Evolutionary conservation across 768 basidiomycete species (phyloP), one percentile per base, ranked within the genome.

Genomic region (Hypholoma fasciculare): DNA sequence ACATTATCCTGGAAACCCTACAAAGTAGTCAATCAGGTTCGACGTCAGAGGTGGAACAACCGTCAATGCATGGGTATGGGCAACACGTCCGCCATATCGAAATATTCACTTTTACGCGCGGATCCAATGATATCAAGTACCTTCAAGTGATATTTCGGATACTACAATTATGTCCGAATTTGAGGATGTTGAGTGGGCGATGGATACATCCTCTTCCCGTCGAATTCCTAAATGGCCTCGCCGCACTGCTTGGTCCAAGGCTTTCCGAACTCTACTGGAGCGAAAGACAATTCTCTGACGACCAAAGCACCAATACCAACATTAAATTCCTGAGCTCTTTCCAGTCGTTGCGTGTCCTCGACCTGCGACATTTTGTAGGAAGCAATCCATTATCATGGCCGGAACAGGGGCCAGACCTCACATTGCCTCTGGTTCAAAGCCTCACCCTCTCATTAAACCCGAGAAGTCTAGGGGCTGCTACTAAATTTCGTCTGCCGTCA

Each of bases 1-100:
- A 67, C 3, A 60, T 67, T 5, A 71, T 82, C 36, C 67, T 81
- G 40, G 61, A 64, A 19, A 76, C 71, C 17, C 69, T 83, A 7
- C 62, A 70, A 56, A 63, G 60, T 34, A 72, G 71, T 44, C 52
- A n/a, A 54, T 36, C 36, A 38, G 44, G 13, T 19, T 27, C 39
- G 40, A 57, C 16, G 12, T 36, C 17, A 53, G 36, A 42, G 52
- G 16, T 54, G 16, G 48, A 26, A 52, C 48, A 54, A 49, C n/a
- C 38, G 40, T 37, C 14, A 17, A 46, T 16, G n/a, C 38, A 23
- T 26, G 62, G 66, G 36, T 76, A 80, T 58, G 82, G 80, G 23
- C 69, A 75, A 58, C 82, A 78, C 76, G 78, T 78, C 38, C 72
- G 78, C 40, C 77, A 81, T 59, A 70, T 84, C 39, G 81, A 82